These are phyloP conservation scores for Nymphaea colorata DNA, from an alignment of 164 flowering plant genomes.

Conservation along the genomic window DNA sequence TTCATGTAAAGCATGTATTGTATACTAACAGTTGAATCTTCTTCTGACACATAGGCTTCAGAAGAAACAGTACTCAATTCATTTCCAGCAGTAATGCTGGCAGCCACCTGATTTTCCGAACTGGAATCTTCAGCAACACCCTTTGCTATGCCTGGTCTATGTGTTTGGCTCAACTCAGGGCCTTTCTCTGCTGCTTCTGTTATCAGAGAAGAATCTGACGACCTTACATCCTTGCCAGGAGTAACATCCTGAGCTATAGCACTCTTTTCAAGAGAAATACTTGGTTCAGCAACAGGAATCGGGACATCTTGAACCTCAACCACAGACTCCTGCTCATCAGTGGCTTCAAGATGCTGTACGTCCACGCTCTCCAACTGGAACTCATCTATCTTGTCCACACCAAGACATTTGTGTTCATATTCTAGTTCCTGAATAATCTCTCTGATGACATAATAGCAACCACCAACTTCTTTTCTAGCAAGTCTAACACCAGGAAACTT, in stretches of 20 bases:
- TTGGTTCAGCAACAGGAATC: conserved; percentile 1
- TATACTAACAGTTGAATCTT: neutral
- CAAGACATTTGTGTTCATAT: conserved; percentile 16
- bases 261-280: neutral
- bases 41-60: neutral
- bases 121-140: neutral
- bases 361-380: conserved; percentile 4
- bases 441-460: conserved; percentile 37
- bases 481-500: conserved; percentile 35
- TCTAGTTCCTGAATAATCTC: conserved; percentile 44
- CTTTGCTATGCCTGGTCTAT: neutral
- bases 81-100: neutral
- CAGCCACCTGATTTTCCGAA: neutral
- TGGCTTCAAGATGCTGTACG: neutral
- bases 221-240: neutral
- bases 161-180: neutral
- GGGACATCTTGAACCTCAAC: conserved; percentile 9
- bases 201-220: neutral
- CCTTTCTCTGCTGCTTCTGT: neutral
- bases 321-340: conserved; percentile 4
- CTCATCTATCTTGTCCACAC: conserved; percentile 4
- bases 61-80: neutral
- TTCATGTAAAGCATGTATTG: neutral
- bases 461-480: conserved; percentile 41
- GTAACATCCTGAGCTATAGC: neutral